Conservation (phyloP, 208 protist genomes). For the Giardia duodenalis region DNA sequence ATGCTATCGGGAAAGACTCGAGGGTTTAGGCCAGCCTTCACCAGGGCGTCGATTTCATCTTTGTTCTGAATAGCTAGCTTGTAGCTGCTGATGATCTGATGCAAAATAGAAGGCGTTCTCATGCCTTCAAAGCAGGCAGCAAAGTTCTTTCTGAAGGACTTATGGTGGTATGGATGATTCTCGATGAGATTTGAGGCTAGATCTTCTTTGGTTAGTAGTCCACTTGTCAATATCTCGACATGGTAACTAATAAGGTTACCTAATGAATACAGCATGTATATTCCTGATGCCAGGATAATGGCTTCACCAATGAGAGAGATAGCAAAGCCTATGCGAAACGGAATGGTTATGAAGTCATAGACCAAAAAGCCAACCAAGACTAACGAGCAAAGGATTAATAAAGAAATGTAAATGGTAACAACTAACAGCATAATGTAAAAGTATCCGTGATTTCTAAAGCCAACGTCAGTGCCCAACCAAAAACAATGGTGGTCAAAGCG, state of each 20-base stretch:
- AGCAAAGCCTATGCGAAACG: not conserved
- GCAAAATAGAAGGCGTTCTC: not conserved
- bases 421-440: not conserved
- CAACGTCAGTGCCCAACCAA: not conserved
- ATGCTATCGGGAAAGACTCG: not conserved
- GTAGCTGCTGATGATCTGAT: not conserved
- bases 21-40: not conserved
- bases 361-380: not conserved
- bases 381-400: not conserved
- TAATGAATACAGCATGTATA: not conserved
- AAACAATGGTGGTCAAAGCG: conserved; percentile 16
- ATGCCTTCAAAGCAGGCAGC: not conserved
- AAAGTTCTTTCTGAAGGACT: not conserved
- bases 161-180: not conserved
- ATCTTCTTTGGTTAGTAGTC: not conserved
- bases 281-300: not conserved
- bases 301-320: not conserved
- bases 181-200: not conserved
- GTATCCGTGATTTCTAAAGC: not conserved
- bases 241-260: not conserved
- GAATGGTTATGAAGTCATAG: not conserved
- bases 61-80: not conserved
- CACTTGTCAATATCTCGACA: not conserved
- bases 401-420: not conserved
- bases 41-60: not conserved